These are phyloP conservation scores for Polytrichum formosum DNA, from an alignment of 225 moss, liverwort and hornwort species.

Conservation along the genomic window DNA sequence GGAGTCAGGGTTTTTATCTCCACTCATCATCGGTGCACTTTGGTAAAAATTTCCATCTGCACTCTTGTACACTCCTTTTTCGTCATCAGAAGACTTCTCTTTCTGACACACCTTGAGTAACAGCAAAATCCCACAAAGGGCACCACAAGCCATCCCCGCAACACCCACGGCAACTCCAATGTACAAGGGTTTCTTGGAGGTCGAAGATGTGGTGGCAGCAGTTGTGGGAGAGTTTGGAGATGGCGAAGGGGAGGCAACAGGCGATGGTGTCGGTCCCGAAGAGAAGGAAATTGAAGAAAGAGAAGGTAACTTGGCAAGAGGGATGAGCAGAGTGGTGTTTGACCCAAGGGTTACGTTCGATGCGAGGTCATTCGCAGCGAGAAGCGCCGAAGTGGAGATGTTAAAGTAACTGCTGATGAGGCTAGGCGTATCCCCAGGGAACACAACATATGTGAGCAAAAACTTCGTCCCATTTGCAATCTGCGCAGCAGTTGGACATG, in stretches of 20 bases:
- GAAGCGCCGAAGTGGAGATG: conserved; percentile 25
- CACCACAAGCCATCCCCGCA: conserved; percentile 45
- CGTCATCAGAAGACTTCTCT: background rate
- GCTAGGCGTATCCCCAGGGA: conserved; percentile 28
- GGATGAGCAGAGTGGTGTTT: conserved; percentile 64
- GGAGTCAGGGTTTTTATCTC: conserved; percentile 3
- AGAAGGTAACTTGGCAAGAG: conserved; percentile 33
- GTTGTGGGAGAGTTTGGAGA: conserved; percentile 1
- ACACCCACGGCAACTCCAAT: conserved; percentile 69
- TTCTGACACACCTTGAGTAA: conserved; percentile 15
- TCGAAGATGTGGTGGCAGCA: conserved; percentile 12
- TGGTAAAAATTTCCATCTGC: conserved; percentile 10
- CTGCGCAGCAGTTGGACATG: conserved; percentile 58
- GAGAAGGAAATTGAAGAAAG: conserved; percentile 20
- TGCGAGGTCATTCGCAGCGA: conserved; percentile 39
- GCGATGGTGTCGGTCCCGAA: conserved; percentile 9
- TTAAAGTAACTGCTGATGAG: conserved; percentile 43
- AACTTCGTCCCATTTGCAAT: conserved; percentile 11
- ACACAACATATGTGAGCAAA: conserved; percentile 59
- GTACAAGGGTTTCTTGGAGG: conserved; percentile 35
- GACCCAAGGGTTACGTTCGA: background rate
- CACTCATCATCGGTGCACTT: conserved; percentile 8
- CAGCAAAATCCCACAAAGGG: conserved; percentile 15
- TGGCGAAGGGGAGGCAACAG: conserved; percentile 1
- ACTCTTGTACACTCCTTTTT: conserved; percentile 17